These are phyloP conservation scores for Aschersonia sp. DNA, from an alignment of 2,329 filamentous ascomycete species.

Conservation along the genomic window DNA sequence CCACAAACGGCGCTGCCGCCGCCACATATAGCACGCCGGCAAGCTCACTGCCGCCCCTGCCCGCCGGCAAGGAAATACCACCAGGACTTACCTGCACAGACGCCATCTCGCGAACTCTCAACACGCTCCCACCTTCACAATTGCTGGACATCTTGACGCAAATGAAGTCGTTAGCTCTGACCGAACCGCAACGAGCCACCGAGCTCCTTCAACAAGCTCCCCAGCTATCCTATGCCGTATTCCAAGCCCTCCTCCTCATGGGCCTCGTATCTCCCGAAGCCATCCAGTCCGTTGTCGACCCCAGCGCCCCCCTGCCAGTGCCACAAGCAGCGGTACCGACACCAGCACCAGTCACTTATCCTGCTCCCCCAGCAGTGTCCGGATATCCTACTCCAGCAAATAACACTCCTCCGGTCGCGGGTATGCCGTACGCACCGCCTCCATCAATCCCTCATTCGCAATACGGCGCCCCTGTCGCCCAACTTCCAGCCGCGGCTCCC, in stretches of 20 bases:
- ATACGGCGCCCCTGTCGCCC: conserved; percentile 18
- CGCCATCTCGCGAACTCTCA: conserved; percentile 82
- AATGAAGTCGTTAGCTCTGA: conserved; percentile 80
- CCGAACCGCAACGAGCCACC: conserved; percentile 69
- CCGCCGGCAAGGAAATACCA: conserved; percentile 70
- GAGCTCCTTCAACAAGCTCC: conserved; percentile 81
- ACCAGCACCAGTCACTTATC: conserved; percentile 11
- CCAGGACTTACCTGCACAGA: conserved; percentile 74
- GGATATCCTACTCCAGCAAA: conserved; percentile 22
- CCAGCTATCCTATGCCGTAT: conserved; percentile 87
- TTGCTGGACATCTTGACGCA: conserved; percentile 87
- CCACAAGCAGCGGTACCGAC: conserved; percentile 11
- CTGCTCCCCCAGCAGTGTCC: conserved; percentile 16
- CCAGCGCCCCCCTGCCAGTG: conserved; percentile 25
- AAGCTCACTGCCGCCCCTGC: conserved; percentile 61
- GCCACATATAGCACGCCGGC: conserved; percentile 18
- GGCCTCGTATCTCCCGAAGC: conserved; percentile 78
- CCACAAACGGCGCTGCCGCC: conserved; percentile 18
- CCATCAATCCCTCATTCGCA: conserved; percentile 14
- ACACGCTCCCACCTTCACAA: conserved; percentile 73
- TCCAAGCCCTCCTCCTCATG: conserved; percentile 86
- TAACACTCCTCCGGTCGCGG: conserved; percentile 32
- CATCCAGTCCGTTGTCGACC: conserved; percentile 67
- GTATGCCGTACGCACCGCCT: conserved; percentile 31
- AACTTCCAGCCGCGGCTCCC: conserved; percentile 22